Evolutionary conservation across 2,329 filamentous ascomycete species (phyloP), one percentile per base, ranked within the genome.

Genomic region (Fusarium udum): DNA sequence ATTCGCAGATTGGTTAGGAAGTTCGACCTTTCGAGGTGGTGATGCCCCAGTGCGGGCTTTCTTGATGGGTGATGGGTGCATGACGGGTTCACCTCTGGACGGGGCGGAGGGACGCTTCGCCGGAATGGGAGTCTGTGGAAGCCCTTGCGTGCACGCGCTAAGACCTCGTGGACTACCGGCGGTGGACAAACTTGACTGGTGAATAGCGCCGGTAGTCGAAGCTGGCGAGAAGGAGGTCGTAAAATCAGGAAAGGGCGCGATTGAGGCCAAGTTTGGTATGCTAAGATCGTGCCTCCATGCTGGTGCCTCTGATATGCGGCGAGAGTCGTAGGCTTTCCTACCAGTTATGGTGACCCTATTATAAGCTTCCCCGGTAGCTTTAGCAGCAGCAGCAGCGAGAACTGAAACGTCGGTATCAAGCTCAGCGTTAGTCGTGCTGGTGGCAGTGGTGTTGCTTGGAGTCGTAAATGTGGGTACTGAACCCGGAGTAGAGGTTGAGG

Each of bases 11-110:
- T 69, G 39, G 77, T 75, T 51, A 55, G 82, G 81, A 36, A 88
- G 81, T 34, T 87, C 83, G 61, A 87, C 82, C 53, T 79, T 83
- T 36, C 82, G 79, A 15, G 87, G 85, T 22, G 86, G 84, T 18
- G 82, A 82, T 9, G 85, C 82, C 57, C 86, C 86, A 36, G 81
- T 84, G 56, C 85, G 83, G 71, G 84, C 79, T 78, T 85, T 89
- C 79, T 89, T 89, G 31, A 80, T 69, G 15, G 82, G 81, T 12
- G 78, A 80, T 7, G 79, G 77, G 56, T 83, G 76, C 81, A 83
- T 83, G 58, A 61, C 67, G 43, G 69, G 56, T 45, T 78, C 79
- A 46, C 70, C 65, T 71, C 69, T 75, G 61, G 48, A 62, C 31
- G 61, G 64, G 40, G 65, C 65, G 45, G 75, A 69, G 43, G 77